Conservation (phyloP, 345 rosid species). For the Aethionema arabicum region DNA sequence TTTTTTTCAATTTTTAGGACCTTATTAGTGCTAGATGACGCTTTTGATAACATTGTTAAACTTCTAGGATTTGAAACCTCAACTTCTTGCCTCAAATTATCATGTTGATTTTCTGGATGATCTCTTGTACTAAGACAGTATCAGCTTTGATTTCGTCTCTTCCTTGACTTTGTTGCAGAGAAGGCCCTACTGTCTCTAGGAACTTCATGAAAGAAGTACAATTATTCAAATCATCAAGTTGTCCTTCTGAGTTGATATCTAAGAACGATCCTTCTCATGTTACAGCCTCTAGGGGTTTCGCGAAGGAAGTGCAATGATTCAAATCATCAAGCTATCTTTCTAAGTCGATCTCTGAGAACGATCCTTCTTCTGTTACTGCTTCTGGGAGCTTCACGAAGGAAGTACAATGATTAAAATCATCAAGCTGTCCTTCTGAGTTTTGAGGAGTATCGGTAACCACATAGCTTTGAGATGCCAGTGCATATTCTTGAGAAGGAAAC, state of each 20-base stretch:
- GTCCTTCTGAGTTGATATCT: slow-evolving; percentile 47
- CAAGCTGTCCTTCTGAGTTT: too few relatives aligned
- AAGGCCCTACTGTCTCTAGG: slow-evolving; percentile 44
- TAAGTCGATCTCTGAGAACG: slow-evolving; percentile 49
- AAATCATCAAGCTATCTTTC: slow-evolving; percentile 38
- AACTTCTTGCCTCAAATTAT: slow-evolving; percentile 24
- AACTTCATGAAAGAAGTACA: slow-evolving; percentile 55
- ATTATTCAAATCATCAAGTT: slow-evolving; percentile 31
- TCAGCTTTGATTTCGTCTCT: slow-evolving; percentile 27
- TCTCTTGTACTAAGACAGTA: slow-evolving; percentile 35
- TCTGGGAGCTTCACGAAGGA: too few relatives aligned
- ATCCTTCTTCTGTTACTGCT: slow-evolving; percentile 51
- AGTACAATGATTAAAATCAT: too few relatives aligned
- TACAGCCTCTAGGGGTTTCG: slow-evolving; percentile 59
- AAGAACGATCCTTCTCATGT: slow-evolving; percentile 52
- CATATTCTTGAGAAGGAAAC: slow-evolving; percentile 58
- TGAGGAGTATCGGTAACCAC: slow-evolving; percentile 40
- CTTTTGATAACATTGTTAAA: slow-evolving; percentile 25
- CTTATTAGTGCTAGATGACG: slow-evolving; percentile 36
- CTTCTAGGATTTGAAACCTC: slow-evolving; percentile 37
- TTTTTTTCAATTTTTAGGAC: too few relatives aligned
- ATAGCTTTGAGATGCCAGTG: slow-evolving; percentile 50
- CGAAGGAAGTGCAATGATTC: slow-evolving; percentile 38
- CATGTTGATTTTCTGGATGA: slow-evolving; percentile 22
- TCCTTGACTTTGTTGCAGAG: slow-evolving; percentile 33